Evolutionary conservation across 306 rosid species (phyloP).

Genomic region (Prunus campanulata): DNA sequence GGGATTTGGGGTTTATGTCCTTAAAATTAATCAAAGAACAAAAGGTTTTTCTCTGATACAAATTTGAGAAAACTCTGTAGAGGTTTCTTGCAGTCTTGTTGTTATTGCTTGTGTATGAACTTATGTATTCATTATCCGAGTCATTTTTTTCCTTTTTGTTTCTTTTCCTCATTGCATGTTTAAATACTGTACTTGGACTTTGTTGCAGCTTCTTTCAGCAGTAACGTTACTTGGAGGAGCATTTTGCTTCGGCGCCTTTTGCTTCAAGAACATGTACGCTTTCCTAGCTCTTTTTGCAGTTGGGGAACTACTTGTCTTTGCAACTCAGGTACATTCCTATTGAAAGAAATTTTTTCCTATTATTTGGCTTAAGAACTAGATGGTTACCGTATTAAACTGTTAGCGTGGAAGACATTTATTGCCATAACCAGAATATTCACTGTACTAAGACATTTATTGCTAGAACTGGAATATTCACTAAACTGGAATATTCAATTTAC

Average conservation of each 20-base stretch:
- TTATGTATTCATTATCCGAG: not conserved
- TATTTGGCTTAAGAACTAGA: not conserved
- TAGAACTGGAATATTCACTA: not conserved
- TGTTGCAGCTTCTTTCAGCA: conserved; percentile 66
- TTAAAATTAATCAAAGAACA: not conserved
- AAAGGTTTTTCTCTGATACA: not conserved
- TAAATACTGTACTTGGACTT: not conserved
- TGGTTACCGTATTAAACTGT: not conserved
- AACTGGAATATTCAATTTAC: conserved; percentile 8
- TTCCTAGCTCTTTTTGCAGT: conserved; percentile 64
- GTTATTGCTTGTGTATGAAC: not conserved
- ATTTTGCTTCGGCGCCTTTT: conserved; percentile 67
- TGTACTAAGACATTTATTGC: not conserved
- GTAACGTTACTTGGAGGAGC: conserved; percentile 65
- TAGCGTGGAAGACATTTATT: not conserved
- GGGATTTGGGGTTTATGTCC: not conserved
- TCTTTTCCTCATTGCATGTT: not conserved
- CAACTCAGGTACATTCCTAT: conserved; percentile 62
- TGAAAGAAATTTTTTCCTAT: not conserved
- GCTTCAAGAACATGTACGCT: conserved; percentile 67
- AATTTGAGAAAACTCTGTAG: not conserved
- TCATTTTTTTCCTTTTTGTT: not conserved
- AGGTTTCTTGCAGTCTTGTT: too few relatives aligned
- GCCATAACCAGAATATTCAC: not conserved
- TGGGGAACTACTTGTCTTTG: conserved; percentile 79